These are phyloP conservation scores for Suillus decipiens DNA, from an alignment of 768 basidiomycete genomes.

Conservation along the genomic window DNA sequence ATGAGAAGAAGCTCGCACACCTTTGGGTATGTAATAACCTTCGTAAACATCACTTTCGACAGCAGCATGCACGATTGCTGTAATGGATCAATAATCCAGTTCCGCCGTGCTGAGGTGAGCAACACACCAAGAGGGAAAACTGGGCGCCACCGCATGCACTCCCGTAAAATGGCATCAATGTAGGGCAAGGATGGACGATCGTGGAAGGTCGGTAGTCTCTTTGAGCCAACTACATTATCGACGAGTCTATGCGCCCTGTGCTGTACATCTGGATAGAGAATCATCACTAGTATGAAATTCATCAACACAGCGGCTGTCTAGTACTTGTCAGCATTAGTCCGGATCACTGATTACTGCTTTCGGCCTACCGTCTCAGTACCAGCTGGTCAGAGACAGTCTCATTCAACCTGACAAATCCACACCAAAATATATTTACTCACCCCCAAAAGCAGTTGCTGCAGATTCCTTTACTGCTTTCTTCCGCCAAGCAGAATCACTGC, in stretches of 20 bases:
- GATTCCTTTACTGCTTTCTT: constrained; percentile 9
- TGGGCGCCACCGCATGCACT: constrained; percentile 16
- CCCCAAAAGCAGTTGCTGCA: constrained; percentile 9
- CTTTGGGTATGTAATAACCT: constrained; percentile 53
- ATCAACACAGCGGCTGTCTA: constrained; percentile 8
- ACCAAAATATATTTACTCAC: neutral
- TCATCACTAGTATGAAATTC: constrained; percentile 18
- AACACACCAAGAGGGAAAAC: constrained; percentile 20
- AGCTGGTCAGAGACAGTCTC: neutral
- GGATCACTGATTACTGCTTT: neutral
- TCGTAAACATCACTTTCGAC: constrained; percentile 41
- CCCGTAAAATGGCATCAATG: constrained; percentile 18
- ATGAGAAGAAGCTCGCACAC: constrained; percentile 18
- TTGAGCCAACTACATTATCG: constrained; percentile 13
- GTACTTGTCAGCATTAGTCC: neutral
- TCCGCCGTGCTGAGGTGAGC: neutral
- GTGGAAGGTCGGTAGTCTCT: constrained; percentile 16
- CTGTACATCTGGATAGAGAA: constrained; percentile 17
- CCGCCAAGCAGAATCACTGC: neutral
- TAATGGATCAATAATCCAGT: neutral
- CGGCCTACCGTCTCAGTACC: constrained; percentile 8
- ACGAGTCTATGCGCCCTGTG: constrained; percentile 32
- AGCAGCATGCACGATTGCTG: constrained; percentile 23
- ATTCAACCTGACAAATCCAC: neutral
- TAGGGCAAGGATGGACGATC: constrained; percentile 19